Evolutionary conservation across 2,329 filamentous ascomycete species (phyloP).

Genomic region (Coniochaeta ligniaria): DNA sequence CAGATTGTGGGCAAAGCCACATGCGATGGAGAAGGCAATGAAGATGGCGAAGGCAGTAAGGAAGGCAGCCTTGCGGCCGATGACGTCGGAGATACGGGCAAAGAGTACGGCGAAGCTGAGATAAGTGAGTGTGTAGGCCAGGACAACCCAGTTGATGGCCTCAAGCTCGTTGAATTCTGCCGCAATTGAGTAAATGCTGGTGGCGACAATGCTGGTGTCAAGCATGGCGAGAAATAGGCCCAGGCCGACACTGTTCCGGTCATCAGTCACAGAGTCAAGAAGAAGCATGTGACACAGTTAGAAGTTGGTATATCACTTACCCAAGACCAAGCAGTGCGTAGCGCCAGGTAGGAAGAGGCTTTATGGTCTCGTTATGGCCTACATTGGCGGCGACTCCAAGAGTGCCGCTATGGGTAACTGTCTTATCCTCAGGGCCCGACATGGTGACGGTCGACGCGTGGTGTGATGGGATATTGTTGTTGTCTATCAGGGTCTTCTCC

Average conservation of each 20-base stretch:
- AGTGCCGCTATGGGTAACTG: neutral
- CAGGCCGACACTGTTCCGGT: slow-evolving; percentile 32
- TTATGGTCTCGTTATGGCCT: neutral
- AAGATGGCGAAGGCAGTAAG: slow-evolving; percentile 44
- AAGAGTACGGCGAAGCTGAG: slow-evolving; percentile 50
- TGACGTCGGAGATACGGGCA: slow-evolving; percentile 45
- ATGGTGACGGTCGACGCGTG: neutral
- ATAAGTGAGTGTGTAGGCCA: slow-evolving; percentile 50
- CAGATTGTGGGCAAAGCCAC: slow-evolving; percentile 37
- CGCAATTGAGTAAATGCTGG: slow-evolving; percentile 48
- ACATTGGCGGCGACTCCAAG: neutral
- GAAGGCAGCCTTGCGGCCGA: slow-evolving; percentile 47
- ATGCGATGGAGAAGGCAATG: slow-evolving; percentile 48
- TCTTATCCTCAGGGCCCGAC: neutral
- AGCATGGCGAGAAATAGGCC: slow-evolving; percentile 51
- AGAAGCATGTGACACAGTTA: neutral
- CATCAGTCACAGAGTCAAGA: slow-evolving; percentile 1
- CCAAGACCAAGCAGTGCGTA: neutral
- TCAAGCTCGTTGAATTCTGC: slow-evolving; percentile 38
- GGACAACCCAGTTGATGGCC: slow-evolving; percentile 44
- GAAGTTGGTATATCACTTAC: neutral
- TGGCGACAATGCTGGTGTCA: slow-evolving; percentile 55
- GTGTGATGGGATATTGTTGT: neutral
- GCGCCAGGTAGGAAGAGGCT: neutral
- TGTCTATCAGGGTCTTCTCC: neutral